Evolutionary conservation across 352 stramenopile genomes (phyloP).

Genomic region (Phytophthora fragariae): DNA sequence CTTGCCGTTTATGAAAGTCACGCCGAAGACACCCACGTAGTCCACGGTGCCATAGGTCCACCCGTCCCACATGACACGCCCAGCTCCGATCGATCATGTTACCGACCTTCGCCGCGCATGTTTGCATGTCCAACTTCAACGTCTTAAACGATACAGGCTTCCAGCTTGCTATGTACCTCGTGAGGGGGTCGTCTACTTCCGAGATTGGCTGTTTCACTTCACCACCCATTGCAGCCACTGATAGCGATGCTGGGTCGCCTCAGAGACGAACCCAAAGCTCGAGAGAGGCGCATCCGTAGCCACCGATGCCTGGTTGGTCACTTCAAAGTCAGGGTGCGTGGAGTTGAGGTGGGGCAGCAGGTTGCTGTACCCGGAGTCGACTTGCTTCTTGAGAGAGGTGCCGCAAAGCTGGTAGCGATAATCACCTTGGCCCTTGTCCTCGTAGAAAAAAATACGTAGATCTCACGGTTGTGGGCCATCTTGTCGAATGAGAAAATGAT

Average conservation of each 20-base stretch:
- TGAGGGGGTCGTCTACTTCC: slow-evolving; percentile 11
- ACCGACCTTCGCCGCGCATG: not conserved
- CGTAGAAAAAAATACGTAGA: too few relatives aligned
- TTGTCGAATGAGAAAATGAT: too few relatives aligned
- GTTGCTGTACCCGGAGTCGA: too few relatives aligned
- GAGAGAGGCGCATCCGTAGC: not conserved
- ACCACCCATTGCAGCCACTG: slow-evolving; percentile 15
- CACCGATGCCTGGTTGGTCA: not conserved
- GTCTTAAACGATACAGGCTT: slow-evolving; percentile 5
- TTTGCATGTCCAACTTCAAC: slow-evolving; percentile 12
- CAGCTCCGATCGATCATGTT: not conserved
- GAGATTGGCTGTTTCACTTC: slow-evolving; percentile 9
- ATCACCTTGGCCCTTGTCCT: too few relatives aligned
- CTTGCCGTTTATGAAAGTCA: not conserved
- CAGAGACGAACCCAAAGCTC: slow-evolving; percentile 8
- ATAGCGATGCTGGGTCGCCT: slow-evolving; percentile 11
- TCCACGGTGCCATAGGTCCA: not conserved
- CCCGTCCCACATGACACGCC: not conserved
- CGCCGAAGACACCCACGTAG: slow-evolving; percentile 1
- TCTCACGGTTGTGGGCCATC: too few relatives aligned
- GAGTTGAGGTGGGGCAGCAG: not conserved
- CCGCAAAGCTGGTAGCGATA: too few relatives aligned
- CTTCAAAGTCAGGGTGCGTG: slow-evolving; percentile 13
- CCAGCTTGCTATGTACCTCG: slow-evolving; percentile 4
- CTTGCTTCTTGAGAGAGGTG: too few relatives aligned